phyloP scores from a whole-genome alignment of 306 rosid species.

The Canavalia gladiata region DNA sequence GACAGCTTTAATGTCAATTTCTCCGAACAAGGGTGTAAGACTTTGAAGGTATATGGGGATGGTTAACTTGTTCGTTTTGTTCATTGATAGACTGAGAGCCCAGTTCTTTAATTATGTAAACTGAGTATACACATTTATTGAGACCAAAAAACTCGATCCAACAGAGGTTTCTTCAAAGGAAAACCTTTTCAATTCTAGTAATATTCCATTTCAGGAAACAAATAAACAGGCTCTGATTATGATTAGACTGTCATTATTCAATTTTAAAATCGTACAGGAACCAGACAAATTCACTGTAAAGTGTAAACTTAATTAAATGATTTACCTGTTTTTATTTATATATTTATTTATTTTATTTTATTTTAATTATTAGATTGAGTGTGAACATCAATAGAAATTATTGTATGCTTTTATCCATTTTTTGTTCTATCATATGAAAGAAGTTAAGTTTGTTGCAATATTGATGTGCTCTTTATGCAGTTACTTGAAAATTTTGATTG shows the following conservation, averaged over 20 bases:
- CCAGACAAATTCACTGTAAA: background rate
- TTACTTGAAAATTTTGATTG: constrained; percentile 1
- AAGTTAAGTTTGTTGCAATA: constrained; percentile 17
- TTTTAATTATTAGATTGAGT: constrained; percentile 1
- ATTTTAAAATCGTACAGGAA: background rate
- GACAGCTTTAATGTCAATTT: constrained; percentile 61
- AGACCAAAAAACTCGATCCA: too few relatives aligned
- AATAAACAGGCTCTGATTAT: too few relatives aligned
- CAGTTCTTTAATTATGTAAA: too few relatives aligned
- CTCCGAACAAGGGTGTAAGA: constrained; percentile 75
- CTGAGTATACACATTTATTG: too few relatives aligned
- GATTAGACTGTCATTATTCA: background rate
- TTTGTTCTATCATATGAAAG: constrained; percentile 1
- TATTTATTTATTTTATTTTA: background rate
- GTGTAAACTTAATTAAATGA: background rate
- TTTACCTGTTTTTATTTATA: background rate
- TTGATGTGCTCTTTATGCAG: background rate
- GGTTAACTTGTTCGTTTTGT: constrained; percentile 41
- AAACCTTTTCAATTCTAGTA: too few relatives aligned
- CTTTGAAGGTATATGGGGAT: constrained; percentile 74
- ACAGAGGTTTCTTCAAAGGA: too few relatives aligned
- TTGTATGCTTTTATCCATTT: background rate
- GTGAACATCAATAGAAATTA: constrained; percentile 16
- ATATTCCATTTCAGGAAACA: too few relatives aligned
- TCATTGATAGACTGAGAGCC: background rate